These are phyloP conservation scores for Salix koriyanagi DNA, from an alignment of 345 rosid genomes.

Conservation along the genomic window DNA sequence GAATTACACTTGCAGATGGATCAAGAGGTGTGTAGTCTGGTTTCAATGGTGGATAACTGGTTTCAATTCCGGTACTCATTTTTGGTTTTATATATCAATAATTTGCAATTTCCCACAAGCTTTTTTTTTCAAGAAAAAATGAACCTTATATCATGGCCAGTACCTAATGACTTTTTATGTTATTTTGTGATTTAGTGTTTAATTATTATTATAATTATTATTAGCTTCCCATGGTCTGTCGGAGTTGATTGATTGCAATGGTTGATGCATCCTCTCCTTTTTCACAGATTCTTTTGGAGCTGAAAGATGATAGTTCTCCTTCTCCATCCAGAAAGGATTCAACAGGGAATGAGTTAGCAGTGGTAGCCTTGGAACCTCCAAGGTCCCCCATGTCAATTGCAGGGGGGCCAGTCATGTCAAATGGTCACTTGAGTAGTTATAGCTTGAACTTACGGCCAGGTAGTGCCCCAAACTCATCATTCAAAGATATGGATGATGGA, in stretches of 20 bases:
- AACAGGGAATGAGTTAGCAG: conserved; percentile 63
- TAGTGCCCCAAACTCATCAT: conserved; percentile 37
- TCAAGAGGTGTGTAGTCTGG: conserved; percentile 61
- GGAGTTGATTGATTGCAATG: background rate
- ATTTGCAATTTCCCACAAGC: no score
- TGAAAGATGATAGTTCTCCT: conserved; percentile 39
- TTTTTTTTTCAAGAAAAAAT: background rate
- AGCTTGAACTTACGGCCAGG: conserved; percentile 36
- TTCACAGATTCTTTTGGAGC: conserved; percentile 75
- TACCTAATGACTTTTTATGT: no score
- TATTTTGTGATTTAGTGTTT: background rate
- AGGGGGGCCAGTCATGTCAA: conserved; percentile 72
- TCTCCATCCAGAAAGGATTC: conserved; percentile 51
- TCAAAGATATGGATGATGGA: conserved; percentile 35
- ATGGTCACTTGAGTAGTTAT: conserved; percentile 56
- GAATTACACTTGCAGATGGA: conserved; percentile 67
- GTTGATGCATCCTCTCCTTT: conserved; percentile 19
- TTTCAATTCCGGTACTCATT: background rate
- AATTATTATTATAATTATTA: background rate
- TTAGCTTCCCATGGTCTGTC: background rate
- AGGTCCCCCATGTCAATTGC: conserved; percentile 63
- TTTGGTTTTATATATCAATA: no score
- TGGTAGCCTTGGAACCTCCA: conserved; percentile 65
- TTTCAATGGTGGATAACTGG: background rate
- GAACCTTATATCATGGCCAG: no score